Conservation (phyloP, 768 basidiomycete species). For the Neoboletus subvelutipes region DNA sequence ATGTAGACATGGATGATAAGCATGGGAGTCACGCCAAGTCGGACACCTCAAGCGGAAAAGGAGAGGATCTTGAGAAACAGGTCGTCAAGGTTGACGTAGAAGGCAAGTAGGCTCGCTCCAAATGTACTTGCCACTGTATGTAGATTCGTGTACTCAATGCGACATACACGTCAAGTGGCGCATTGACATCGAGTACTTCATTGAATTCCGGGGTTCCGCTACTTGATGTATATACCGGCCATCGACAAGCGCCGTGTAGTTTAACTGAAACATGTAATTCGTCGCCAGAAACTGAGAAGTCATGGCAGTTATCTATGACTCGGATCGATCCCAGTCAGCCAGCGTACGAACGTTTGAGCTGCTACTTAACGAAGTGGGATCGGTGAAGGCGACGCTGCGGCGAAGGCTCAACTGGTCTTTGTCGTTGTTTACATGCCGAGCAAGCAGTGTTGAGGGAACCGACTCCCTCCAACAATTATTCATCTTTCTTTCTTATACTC, state of each 20-base stretch:
- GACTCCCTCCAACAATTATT: background rate
- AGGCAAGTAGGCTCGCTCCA: background rate
- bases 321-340: too few relatives aligned
- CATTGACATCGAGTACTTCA: background rate
- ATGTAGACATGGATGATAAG: conserved; percentile 3
- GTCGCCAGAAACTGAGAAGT: background rate
- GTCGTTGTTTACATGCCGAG: conserved; percentile 16
- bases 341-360: background rate
- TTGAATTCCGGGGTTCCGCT: background rate
- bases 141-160: background rate
- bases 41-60: background rate
- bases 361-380: too few relatives aligned
- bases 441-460: background rate
- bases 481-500: background rate
- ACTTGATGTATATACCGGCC: background rate
- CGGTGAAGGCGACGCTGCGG: too few relatives aligned
- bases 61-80: conserved; percentile 6
- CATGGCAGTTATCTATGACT: background rate
- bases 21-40: background rate
- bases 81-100: background rate
- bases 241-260: background rate
- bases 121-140: background rate
- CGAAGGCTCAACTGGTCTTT: conserved; percentile 8
- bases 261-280: background rate
- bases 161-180: background rate